Conservation (phyloP, 352 stramenopile species). For the Phytopythium helicoides region DNA sequence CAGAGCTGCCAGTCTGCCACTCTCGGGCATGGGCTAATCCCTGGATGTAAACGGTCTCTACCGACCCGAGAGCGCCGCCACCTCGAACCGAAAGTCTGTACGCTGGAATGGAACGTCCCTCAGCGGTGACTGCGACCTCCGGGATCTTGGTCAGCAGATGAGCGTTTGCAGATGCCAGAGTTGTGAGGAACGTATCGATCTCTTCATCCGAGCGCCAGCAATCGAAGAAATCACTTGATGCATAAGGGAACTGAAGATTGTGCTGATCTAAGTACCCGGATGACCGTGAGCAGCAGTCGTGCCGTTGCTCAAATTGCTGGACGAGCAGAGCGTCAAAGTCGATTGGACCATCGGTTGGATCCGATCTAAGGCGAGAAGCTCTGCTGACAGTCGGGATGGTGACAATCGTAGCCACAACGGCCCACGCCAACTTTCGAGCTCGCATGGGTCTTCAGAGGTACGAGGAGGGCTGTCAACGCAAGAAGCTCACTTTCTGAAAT, state of each 20-base stretch:
- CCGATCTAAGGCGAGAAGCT: no score
- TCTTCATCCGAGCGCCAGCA: conserved; percentile 23
- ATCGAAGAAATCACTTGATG: conserved; percentile 26
- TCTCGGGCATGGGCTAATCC: conserved; percentile 32
- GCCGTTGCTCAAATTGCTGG: conserved; percentile 2
- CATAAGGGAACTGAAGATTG: not conserved
- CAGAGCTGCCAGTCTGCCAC: conserved; percentile 46
- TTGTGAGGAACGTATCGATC: conserved; percentile 23
- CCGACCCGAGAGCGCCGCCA: not conserved
- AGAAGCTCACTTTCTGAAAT: no score
- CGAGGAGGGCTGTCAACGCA: no score
- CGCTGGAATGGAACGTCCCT: conserved; percentile 15
- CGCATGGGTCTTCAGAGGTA: no score
- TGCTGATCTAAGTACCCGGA: not conserved
- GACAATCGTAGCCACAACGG: no score
- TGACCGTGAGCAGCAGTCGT: not conserved
- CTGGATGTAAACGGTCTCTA: conserved; percentile 15
- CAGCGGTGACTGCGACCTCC: conserved; percentile 9
- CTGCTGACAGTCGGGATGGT: no score
- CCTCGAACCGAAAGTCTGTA: conserved; percentile 20
- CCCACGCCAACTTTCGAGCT: no score
- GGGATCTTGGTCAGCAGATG: conserved; percentile 13
- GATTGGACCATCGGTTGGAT: not conserved
- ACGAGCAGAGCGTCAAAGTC: conserved; percentile 1
- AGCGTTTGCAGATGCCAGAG: conserved; percentile 6